Percentiles rank a stretch among this genome's conserved stretches.
phyloP scores from a whole-genome alignment of 495 filamentous ascomycete species.

The Tuber aestivum region DNA sequence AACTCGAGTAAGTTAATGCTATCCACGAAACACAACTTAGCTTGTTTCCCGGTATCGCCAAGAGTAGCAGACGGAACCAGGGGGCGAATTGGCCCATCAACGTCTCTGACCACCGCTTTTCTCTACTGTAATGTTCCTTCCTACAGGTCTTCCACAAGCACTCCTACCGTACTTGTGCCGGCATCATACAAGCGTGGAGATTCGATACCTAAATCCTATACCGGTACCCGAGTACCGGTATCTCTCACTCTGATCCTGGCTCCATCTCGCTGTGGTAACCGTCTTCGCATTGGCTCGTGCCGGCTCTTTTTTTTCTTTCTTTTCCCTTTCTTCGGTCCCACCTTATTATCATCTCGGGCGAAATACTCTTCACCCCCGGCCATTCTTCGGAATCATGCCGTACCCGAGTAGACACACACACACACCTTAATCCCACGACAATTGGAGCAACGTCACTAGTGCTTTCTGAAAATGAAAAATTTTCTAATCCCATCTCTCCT shows the following conservation, averaged over 20 bases:
- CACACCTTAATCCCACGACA: not conserved
- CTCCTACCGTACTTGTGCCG: not conserved
- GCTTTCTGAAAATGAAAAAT: not conserved
- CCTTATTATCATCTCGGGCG: not conserved
- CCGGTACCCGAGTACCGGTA: no score
- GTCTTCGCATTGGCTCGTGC: not conserved
- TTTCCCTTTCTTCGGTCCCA: not conserved
- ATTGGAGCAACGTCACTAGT: conserved; percentile 8
- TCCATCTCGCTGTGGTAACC: not conserved
- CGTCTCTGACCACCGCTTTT: not conserved
- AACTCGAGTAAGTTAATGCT: conserved; percentile 12
- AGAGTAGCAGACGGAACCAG: not conserved
- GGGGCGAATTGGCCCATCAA: not conserved
- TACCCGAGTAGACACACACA: not conserved
- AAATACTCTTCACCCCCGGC: not conserved
- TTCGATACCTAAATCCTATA: not conserved
- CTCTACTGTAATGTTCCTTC: not conserved
- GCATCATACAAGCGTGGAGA: not conserved
- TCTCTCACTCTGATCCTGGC: not conserved
- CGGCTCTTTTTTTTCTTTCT: not conserved
- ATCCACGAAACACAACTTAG: not conserved
- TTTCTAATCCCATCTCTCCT: conserved; percentile 15
- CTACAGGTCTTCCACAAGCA: not conserved
- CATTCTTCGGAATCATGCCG: conserved; percentile 1
- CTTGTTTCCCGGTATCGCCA: conserved; percentile 1